Evolutionary conservation across 441 rosid genomes (phyloP).

Genomic region (Capsella rubella): DNA sequence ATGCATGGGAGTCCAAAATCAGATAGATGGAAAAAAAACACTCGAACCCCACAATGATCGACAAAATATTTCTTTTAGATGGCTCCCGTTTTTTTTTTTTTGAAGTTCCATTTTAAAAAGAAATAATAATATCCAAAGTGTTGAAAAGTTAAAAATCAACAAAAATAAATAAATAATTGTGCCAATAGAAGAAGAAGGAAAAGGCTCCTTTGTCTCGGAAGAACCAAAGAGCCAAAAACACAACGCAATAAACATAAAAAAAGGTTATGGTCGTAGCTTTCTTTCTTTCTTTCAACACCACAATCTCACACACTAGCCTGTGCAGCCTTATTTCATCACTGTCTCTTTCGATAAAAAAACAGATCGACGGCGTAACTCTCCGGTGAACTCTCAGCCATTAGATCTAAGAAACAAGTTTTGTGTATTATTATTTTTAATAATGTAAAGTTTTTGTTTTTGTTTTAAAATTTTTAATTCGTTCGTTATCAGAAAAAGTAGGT

Average conservation of each 20-base stretch:
- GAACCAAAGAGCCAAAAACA: constrained; percentile 6
- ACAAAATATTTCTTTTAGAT: constrained; percentile 40
- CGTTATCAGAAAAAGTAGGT: constrained; percentile 56
- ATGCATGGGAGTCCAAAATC: constrained; percentile 42
- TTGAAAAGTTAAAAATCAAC: constrained; percentile 31
- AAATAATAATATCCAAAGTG: constrained; percentile 11
- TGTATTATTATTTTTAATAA: not conserved
- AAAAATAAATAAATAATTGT: constrained; percentile 24
- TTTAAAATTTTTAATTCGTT: constrained; percentile 26
- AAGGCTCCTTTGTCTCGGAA: constrained; percentile 40
- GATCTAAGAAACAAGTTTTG: constrained; percentile 26
- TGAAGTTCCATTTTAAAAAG: not conserved
- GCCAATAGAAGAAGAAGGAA: constrained; percentile 13
- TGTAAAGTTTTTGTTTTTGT: not conserved
- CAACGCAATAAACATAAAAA: not conserved
- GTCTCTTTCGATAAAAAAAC: constrained; percentile 4
- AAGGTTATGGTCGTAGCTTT: constrained; percentile 11
- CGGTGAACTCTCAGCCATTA: constrained; percentile 35
- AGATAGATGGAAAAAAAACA: constrained; percentile 40
- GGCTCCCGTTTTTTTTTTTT: not conserved
- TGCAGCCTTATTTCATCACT: constrained; percentile 26
- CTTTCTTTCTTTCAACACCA: constrained; percentile 42
- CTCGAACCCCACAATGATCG: constrained; percentile 47
- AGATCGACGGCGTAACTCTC: constrained; percentile 25
- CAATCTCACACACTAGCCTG: constrained; percentile 37